phyloP scores from a whole-genome alignment of 345 rosid genomes.

The Eucalyptus paniculata region DNA sequence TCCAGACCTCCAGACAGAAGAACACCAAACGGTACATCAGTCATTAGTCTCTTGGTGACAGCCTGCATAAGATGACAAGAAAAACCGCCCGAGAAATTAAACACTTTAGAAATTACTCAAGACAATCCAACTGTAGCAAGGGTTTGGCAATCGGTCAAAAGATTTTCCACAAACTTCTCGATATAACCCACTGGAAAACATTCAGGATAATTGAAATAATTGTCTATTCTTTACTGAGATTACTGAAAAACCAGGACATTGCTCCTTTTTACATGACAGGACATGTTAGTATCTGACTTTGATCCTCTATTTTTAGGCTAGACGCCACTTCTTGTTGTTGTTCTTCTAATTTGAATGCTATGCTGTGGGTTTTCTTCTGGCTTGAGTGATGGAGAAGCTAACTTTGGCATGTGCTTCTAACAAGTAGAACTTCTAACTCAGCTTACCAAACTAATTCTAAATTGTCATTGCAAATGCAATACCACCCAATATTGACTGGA shows the following conservation, averaged over 20 bases:
- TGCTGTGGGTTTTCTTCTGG: neutral
- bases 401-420: neutral
- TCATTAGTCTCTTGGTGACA: slow-evolving; percentile 87
- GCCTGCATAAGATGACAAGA: slow-evolving; percentile 31
- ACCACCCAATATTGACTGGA: neutral
- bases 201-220: neutral
- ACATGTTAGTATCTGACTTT: neutral
- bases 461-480: neutral
- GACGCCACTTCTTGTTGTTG: neutral
- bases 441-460: neutral
- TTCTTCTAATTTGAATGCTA: neutral
- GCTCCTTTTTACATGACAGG: neutral
- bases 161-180: neutral
- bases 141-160: neutral
- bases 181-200: neutral
- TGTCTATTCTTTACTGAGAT: neutral
- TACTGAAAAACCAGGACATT: neutral
- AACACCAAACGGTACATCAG: slow-evolving; percentile 96
- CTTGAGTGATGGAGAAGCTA: neutral
- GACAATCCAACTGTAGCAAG: neutral
- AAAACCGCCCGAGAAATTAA: neutral
- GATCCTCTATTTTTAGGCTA: neutral
- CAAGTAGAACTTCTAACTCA: neutral
- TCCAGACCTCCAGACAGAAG: slow-evolving; percentile 94
- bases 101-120: neutral